Base-by-base conservation (phyloP, 2,329 filamentous ascomycete genomes). In the Arthroderma sp. region DNA sequence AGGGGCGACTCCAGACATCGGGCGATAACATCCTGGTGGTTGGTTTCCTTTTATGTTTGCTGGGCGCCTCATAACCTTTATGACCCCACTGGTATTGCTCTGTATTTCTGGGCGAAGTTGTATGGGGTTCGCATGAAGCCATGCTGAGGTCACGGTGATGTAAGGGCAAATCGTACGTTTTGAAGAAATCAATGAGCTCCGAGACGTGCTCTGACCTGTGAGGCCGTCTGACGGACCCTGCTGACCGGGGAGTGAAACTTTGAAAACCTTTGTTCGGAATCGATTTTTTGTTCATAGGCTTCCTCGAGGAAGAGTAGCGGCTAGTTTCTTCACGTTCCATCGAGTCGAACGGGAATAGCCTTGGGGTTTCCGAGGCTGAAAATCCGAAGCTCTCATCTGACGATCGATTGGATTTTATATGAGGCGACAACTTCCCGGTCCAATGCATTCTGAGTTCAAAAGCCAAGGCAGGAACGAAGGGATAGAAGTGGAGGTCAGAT, bases 131-230 rank as follows among this genome's bases (percentile, higher is more conserved):
- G 15, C 15, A 22, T 22, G 15, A 22, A 22, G 15, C 15, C 15
- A 22, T 22, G 15, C 15, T 22, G 15, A 22, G 15, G 15, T 22
- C 15, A 22, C 15, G 15, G 15, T 22, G 15, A 22, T 22, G 37
- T 6, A 46, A 42, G 40, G 58, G 47, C 11, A 45, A 44, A 42
- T 56, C 55, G 40, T 57, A 56, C 4, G 54, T 51, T 42, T 64
- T 61, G 34, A 65, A 61, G 49, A 64, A 63, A 36, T 54, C 58
- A 36, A 64, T 55, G 8, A 65, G 54, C 38, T 65, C 62, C 29
- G 57, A 52, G 28, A 63, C 48, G 42, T 55, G 57, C 36, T 65
- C 61, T 44, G 54, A 60, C 34, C 54, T 56, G 42, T 53, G 51
- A 36, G 51, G 51, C 44, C 53, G 51, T 44, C 57, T 54, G n/a